Evolutionary conservation across 768 basidiomycete species (phyloP).

Genomic region (Boletus rubropictus): DNA sequence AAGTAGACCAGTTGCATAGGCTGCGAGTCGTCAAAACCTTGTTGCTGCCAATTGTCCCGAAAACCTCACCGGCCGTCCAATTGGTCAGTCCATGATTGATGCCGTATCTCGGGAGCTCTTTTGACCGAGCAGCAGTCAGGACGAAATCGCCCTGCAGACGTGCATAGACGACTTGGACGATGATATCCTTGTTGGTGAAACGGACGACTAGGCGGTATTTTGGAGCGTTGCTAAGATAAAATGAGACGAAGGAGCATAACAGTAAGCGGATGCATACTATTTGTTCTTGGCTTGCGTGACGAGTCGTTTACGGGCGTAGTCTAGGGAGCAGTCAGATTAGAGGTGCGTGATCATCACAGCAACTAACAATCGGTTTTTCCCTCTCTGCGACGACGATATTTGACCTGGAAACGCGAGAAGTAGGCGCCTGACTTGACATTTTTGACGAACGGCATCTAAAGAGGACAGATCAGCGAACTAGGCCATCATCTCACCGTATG

Average conservation of each 20-base stretch:
- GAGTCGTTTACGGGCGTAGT: slow-evolving; percentile 97
- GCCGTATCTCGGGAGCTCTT: slow-evolving; percentile 91
- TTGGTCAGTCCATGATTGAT: slow-evolving; percentile 98
- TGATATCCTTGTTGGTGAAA: slow-evolving; percentile 96
- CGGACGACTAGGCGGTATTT: slow-evolving; percentile 99
- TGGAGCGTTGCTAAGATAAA: slow-evolving; percentile 68
- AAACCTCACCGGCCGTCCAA: slow-evolving; percentile 82
- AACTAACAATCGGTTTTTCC: slow-evolving; percentile 94
- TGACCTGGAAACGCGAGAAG: slow-evolving; percentile 98
- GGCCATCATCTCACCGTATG: slow-evolving; percentile 25
- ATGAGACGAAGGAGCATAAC: slow-evolving; percentile 7
- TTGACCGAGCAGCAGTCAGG: slow-evolving; percentile 79
- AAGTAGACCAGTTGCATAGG: slow-evolving; percentile 96
- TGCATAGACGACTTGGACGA: slow-evolving; percentile 93
- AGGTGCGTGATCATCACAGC: background rate
- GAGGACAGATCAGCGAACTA: slow-evolving; percentile 15
- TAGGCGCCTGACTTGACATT: slow-evolving; percentile 94
- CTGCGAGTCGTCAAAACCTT: slow-evolving; percentile 33
- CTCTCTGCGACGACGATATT: slow-evolving; percentile 95
- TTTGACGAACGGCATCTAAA: slow-evolving; percentile 94
- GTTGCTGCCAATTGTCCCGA: background rate
- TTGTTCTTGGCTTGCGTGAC: slow-evolving; percentile 99
- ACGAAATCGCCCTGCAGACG: slow-evolving; percentile 97
- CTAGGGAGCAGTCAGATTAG: slow-evolving; percentile 34
- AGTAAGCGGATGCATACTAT: slow-evolving; percentile 52